Evolutionary conservation across 495 filamentous ascomycete genomes (phyloP).

Genomic region (Neurospora sp.): DNA sequence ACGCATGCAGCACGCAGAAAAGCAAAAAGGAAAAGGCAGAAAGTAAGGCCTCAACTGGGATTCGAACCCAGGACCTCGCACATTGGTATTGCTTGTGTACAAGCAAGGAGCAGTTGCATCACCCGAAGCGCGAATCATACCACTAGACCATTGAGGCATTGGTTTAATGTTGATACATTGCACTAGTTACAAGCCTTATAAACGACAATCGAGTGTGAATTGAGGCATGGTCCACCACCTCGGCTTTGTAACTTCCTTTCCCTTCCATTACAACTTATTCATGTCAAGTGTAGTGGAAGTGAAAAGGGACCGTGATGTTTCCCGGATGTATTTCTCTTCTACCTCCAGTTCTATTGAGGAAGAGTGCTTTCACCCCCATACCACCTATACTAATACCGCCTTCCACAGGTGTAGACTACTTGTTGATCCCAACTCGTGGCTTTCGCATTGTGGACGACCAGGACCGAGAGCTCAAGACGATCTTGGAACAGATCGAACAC

Average conservation of each 20-base stretch:
- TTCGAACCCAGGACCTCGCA: neutral
- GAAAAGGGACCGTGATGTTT: too few relatives aligned
- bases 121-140: neutral
- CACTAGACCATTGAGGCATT: neutral
- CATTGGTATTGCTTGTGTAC: neutral
- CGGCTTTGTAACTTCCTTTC: too few relatives aligned
- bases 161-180: neutral
- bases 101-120: neutral
- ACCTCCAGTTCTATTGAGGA: neutral
- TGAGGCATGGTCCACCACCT: too few relatives aligned
- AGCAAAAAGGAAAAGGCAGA: neutral
- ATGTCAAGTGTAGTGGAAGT: too few relatives aligned
- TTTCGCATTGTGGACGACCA: conserved; percentile 9
- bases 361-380: neutral
- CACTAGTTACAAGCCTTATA: too few relatives aligned
- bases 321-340: too few relatives aligned
- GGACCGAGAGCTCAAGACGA: conserved; percentile 3
- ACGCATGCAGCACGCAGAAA: neutral
- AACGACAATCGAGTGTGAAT: too few relatives aligned
- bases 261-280: too few relatives aligned
- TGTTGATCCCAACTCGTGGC: neutral
- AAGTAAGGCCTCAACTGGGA: neutral
- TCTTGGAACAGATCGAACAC: conserved; percentile 7
- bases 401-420: neutral
- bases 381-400: neutral